These are phyloP conservation scores for Rosa persica DNA, from an alignment of 306 rosid genomes.

Conservation along the genomic window DNA sequence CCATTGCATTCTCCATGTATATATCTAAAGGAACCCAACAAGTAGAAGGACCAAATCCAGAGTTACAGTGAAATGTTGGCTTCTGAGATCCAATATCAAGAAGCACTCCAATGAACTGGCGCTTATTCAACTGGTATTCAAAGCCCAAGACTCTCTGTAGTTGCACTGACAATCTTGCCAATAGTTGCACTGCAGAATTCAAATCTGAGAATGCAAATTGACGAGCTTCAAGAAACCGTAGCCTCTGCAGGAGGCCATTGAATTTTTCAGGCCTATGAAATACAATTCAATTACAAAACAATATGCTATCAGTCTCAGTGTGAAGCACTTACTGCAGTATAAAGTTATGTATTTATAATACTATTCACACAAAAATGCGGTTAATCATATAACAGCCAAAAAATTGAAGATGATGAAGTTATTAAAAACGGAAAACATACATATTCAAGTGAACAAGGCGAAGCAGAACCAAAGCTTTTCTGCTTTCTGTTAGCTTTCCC, in stretches of 20 bases:
- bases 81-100: constrained; percentile 42
- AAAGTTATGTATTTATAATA: too few species aligned
- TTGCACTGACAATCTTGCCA: constrained; percentile 49
- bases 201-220: constrained; percentile 46
- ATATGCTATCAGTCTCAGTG: constrained; percentile 18
- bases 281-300: constrained; percentile 19
- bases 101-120: constrained; percentile 46
- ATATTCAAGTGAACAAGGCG: constrained; percentile 70
- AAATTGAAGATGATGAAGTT: constrained; percentile 13
- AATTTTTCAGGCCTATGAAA: constrained; percentile 66
- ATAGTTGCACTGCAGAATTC: constrained; percentile 41
- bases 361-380: background rate
- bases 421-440: constrained; percentile 36
- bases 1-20: constrained; percentile 77
- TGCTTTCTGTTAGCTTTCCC: constrained; percentile 61
- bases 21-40: constrained; percentile 75
- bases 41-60: constrained; percentile 43
- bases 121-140: constrained; percentile 47
- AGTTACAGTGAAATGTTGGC: constrained; percentile 36
- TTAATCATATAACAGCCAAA: constrained; percentile 8
- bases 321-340: background rate
- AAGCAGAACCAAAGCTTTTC: constrained; percentile 56
- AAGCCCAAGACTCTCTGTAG: constrained; percentile 46
- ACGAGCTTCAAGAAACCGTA: constrained; percentile 54
- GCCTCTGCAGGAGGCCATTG: constrained; percentile 64